Base-by-base conservation (phyloP, 306 rosid species). In the Rosa multiflora region DNA sequence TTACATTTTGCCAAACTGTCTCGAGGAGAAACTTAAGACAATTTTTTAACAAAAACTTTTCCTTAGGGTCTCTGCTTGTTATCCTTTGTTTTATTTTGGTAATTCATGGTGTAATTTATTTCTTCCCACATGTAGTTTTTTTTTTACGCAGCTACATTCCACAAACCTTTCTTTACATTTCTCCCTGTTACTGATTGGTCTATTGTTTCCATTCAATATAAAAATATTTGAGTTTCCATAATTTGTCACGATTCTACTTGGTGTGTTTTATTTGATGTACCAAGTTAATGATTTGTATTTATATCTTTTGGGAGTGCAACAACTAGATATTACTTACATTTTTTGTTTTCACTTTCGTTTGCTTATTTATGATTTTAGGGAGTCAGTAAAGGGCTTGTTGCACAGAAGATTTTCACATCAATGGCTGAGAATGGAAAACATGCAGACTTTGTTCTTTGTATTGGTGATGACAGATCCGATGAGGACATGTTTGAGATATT, bases 401-500 rank as follows among this genome's bases (percentile, higher is more conserved):
- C 93, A 23, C 93, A 90, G 62, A 92, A 78, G 86, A 86, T 92
- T 63, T 92, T 92, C 61, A 73, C 91, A 56, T 86, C 95, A 73
- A 86, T 92, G 95, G 78, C 84, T 0, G 95, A 53, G 49, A 86
- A 79, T 1, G 93, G 89, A 68, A 87, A 79, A n/a, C 89, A 52
- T 17, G 97, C 95, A 4, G 93, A 92, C 83, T 92, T 90, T 85
- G 97, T 90, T 75, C 77, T 92, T 71, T 92, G 97, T 79, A 89
- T 92, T 75, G 97, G 97, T 10, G 95, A 92, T 40, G 97, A 90
- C 87, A 90, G 93, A 92, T 92, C 97, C n/a, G 97, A 92, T 47
- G 95, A 92, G 81, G 97, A 92, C 84, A 92, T 92, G 97, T 92
- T 92, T 87, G 97, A 90, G 76, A 83, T 81, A 75, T 85, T 90